These are phyloP conservation scores for Fusarium multiceps DNA, from an alignment of 2,329 filamentous ascomycete species.

Conservation along the genomic window DNA sequence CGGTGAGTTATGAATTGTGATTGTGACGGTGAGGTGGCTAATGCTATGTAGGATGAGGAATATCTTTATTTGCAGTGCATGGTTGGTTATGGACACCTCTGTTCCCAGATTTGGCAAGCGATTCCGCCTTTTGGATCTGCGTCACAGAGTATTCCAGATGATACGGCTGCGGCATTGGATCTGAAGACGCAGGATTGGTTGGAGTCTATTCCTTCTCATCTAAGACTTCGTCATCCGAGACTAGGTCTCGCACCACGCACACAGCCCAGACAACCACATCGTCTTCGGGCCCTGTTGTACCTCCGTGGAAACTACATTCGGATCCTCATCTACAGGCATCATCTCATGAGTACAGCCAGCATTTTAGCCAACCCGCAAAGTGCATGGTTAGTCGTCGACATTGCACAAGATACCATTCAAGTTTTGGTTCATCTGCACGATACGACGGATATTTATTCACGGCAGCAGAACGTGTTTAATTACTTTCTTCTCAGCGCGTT, in stretches of 20 bases:
- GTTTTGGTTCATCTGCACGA: constrained; percentile 45
- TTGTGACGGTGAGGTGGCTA: neutral
- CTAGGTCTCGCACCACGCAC: constrained; percentile 49
- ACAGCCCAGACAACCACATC: constrained; percentile 53
- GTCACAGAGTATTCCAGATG: constrained; percentile 51
- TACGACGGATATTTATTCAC: constrained; percentile 46
- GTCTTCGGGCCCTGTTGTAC: constrained; percentile 56
- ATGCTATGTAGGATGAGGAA: constrained; percentile 49
- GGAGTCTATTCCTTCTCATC: constrained; percentile 56
- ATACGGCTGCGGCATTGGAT: constrained; percentile 55
- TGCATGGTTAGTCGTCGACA: constrained; percentile 54
- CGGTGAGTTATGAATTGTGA: too few species aligned
- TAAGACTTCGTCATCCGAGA: constrained; percentile 53
- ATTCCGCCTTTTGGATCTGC: constrained; percentile 53
- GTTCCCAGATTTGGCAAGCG: constrained; percentile 59
- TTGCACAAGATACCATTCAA: constrained; percentile 46
- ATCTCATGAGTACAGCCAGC: constrained; percentile 53
- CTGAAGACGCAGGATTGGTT: constrained; percentile 59
- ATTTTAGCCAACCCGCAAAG: constrained; percentile 51
- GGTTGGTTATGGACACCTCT: constrained; percentile 59
- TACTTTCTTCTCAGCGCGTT: constrained; percentile 47
- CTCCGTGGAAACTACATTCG: constrained; percentile 59
- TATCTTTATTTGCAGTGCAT: constrained; percentile 59
- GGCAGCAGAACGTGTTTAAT: constrained; percentile 47
- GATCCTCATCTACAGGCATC: constrained; percentile 58